A percentile compares a stretch with the other conserved stretches of the same genome.
phyloP scores from a whole-genome alignment of 2,329 filamentous ascomycete genomes.

The Tolypocladium inflatum region DNA sequence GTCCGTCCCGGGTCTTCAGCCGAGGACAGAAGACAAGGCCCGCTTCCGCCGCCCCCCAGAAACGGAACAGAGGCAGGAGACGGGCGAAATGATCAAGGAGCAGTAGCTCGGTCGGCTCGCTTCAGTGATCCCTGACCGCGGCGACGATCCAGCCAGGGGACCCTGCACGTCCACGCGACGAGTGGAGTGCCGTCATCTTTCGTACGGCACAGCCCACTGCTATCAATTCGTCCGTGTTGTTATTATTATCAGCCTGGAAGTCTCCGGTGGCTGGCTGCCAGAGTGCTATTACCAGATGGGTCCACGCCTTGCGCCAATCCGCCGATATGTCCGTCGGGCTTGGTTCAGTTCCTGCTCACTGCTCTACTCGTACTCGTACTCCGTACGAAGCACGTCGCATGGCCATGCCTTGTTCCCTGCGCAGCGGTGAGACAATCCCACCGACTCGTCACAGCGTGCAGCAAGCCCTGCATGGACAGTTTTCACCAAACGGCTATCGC shows the following conservation, averaged over 20 bases:
- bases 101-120: background rate
- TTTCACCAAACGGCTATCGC: background rate
- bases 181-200: background rate
- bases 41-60: background rate
- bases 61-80: background rate
- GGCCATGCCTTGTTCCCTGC: background rate
- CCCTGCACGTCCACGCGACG: conserved; percentile 2
- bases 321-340: background rate
- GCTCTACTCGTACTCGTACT: background rate
- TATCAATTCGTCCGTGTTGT: background rate
- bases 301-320: background rate
- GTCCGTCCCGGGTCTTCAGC: background rate
- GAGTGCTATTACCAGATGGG: background rate
- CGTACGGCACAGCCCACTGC: background rate
- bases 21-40: background rate
- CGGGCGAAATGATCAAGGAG: conserved; percentile 1
- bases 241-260: background rate
- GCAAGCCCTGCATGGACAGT: background rate
- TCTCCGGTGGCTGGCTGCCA: background rate
- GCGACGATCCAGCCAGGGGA: background rate
- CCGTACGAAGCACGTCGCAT: background rate
- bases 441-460: background rate
- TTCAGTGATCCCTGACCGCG: background rate
- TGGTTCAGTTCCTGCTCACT: background rate
- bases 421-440: background rate